These are phyloP conservation scores for Globisporangium alternatum DNA, from an alignment of 352 stramenopile species.

Conservation along the genomic window DNA sequence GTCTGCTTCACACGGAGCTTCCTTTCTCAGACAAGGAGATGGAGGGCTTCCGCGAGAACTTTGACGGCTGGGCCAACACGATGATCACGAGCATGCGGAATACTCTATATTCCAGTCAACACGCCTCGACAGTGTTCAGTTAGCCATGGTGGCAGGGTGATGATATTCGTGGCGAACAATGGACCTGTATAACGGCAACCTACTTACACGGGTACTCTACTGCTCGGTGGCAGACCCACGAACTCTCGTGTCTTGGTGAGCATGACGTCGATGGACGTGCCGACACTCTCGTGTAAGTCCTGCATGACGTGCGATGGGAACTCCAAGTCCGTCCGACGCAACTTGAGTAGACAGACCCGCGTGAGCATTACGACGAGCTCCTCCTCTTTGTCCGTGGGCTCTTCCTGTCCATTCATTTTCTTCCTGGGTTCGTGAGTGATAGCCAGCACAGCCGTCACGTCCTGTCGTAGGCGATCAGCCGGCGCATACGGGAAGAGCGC, in stretches of 20 bases:
- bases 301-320: neutral
- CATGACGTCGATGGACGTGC: conserved; percentile 5
- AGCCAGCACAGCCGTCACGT: conserved; percentile 7
- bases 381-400: neutral
- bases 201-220: neutral
- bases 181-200: no score
- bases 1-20: neutral
- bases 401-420: neutral
- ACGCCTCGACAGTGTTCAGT: no score
- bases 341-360: conserved; percentile 6
- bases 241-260: neutral
- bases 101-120: neutral
- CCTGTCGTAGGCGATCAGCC: neutral
- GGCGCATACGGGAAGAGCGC: conserved; percentile 10
- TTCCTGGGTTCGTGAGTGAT: neutral
- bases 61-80: conserved; percentile 2
- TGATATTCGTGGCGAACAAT: no score
- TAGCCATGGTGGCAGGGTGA: no score
- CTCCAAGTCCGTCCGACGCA: neutral
- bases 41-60: neutral
- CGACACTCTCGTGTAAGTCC: neutral
- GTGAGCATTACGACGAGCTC: conserved; percentile 10
- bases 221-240: neutral
- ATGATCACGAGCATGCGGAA: conserved; percentile 3
- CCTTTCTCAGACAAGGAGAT: neutral